These are phyloP conservation scores for Penicillium cataractarum DNA, from an alignment of 495 filamentous ascomycete genomes.

Conservation along the genomic window DNA sequence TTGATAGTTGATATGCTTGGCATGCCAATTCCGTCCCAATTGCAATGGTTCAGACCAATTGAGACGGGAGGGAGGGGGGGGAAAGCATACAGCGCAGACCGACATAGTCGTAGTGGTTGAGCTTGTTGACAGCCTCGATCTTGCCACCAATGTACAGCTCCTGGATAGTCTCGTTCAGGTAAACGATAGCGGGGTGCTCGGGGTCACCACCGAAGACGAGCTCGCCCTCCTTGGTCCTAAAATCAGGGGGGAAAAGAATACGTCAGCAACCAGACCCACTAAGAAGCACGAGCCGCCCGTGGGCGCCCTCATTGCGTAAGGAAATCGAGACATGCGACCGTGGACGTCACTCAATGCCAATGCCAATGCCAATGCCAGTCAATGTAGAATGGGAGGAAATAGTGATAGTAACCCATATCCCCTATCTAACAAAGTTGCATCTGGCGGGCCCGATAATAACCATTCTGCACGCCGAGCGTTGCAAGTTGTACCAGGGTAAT, in stretches of 20 bases:
- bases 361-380: neutral
- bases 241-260: slow-evolving; percentile 38
- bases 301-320: slow-evolving; percentile 7
- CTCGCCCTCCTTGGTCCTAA: slow-evolving; percentile 82
- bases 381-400: neutral
- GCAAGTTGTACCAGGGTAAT: slow-evolving; percentile 2
- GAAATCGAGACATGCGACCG: slow-evolving; percentile 13
- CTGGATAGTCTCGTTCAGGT: slow-evolving; percentile 75
- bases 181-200: slow-evolving; percentile 90
- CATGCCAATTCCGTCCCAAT: neutral
- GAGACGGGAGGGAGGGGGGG: neutral
- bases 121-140: slow-evolving; percentile 88
- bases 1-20: neutral
- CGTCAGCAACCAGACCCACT: slow-evolving; percentile 37
- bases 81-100: slow-evolving; percentile 81
- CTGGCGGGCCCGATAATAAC: neutral
- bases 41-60: neutral
- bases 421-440: neutral
- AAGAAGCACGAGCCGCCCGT: slow-evolving; percentile 24
- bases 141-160: slow-evolving; percentile 96
- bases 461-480: neutral
- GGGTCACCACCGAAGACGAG: slow-evolving; percentile 94
- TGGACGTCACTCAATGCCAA: neutral
- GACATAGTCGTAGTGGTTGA: slow-evolving; percentile 99
- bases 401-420: neutral